Evolutionary conservation across 441 rosid species (phyloP).

Genomic region (Pelargonium fulgidum): DNA sequence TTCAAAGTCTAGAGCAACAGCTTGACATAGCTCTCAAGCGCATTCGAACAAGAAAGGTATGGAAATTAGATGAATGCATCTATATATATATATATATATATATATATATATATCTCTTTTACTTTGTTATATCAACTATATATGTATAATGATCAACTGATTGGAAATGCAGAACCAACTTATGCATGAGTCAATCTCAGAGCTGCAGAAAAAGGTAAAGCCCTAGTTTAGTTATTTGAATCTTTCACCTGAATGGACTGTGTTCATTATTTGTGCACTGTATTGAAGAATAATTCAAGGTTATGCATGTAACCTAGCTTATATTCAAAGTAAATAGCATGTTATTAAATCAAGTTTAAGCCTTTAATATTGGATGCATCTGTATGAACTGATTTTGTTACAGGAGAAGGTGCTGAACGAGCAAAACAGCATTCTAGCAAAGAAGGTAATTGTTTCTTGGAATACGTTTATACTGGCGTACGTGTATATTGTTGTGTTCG

Average conservation of each 20-base stretch:
- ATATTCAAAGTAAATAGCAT: too few species aligned
- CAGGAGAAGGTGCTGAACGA: conserved; percentile 46
- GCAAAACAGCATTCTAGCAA: conserved; percentile 36
- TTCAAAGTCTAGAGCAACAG: conserved; percentile 84
- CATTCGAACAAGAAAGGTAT: conserved; percentile 77
- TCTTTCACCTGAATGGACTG: neutral
- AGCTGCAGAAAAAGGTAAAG: conserved; percentile 79
- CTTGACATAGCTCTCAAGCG: conserved; percentile 75
- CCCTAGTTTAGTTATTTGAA: too few species aligned
- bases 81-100: neutral
- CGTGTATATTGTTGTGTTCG: neutral
- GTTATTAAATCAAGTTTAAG: too few species aligned
- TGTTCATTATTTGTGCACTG: neutral
- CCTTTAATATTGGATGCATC: neutral
- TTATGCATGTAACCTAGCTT: too few species aligned
- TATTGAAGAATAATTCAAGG: neutral
- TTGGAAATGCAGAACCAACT: conserved; percentile 58
- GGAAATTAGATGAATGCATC: neutral
- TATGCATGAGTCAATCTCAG: conserved; percentile 72
- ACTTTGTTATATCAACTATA: neutral
- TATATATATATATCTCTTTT: neutral
- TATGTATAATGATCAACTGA: neutral
- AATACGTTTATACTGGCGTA: neutral
- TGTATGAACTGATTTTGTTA: conserved; percentile 8
- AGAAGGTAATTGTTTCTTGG: conserved; percentile 32